Base-by-base conservation (phyloP, 2,329 filamentous ascomycete species). In the Colletotrichum chlorophyti region DNA sequence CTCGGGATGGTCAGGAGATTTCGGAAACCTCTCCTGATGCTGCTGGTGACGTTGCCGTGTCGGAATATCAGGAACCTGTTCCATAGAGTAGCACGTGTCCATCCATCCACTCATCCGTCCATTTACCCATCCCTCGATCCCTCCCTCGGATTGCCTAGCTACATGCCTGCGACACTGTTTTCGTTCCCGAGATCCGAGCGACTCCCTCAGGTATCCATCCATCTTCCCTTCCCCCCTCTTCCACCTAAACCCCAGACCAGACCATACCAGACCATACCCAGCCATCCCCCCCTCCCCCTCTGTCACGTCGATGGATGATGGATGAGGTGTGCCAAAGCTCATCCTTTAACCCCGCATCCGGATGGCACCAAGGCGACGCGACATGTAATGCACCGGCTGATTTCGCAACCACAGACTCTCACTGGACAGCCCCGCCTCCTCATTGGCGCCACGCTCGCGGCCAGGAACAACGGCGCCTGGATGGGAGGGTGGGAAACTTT, bases 401-500 rank as follows among this genome's bases (percentile, higher is more conserved):
- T 42, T 31, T 58, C 54, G 49, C 54, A 58, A 47, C 43, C 43
- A 49, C 37, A 21, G 24, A 37, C 45, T 55, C 37, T 35, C 42
- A 31, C 31, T 55, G 24, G 31, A 15, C 37, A 34, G 38, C 24
- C 31, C 38, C 23, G 11, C 31, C 12, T 23, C 26, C 51, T 38
- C 43, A 59, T 59, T 59, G 55, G 55, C 15, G 43, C 51, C 24
- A 37, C 27, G 31, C 9, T 15, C 17, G 17, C 12, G 37, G n/a
- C 43, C 51, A 55, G 55, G 51, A 50, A 59, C 37, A 54, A 24
- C 42, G 50, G 15, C 50, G 42, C 31, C 51, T 59, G 50, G 37
- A 32, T 46, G 50, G 55, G 55, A 32, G 55, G 55, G 55, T 59
- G 37, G 55, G 55, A 59, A 59, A 51, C 55, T 59, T 59, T 59